Percentiles rank a stretch among this genome's conserved stretches.
Conservation (phyloP, 2,329 filamentous ascomycete species). For the Botrytis byssoidea region DNA sequence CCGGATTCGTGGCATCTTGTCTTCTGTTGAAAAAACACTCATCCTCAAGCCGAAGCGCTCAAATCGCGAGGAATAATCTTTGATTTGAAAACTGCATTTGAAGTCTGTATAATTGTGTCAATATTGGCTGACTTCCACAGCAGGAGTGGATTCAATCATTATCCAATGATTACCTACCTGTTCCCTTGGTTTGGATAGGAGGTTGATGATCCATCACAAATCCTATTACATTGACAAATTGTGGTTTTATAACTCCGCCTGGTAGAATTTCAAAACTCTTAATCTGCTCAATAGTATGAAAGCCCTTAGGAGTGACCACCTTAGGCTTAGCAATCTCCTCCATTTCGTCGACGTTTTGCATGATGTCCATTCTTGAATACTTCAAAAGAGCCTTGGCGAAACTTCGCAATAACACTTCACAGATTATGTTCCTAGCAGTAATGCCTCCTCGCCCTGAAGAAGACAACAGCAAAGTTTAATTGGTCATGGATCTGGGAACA, state of each 20-base stretch:
- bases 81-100: constrained; percentile 60
- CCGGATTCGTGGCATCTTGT: constrained; percentile 49
- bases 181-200: constrained; percentile 50
- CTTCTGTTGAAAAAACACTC: constrained; percentile 57
- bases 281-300: constrained; percentile 44
- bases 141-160: neutral
- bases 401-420: neutral
- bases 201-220: constrained; percentile 64
- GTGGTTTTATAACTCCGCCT: neutral
- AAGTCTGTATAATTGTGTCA: constrained; percentile 46
- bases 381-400: neutral
- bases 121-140: neutral
- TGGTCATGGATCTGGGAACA: neutral
- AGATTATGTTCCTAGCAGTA: too few species aligned
- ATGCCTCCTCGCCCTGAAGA: neutral
- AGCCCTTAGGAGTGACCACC: constrained; percentile 42
- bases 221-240: constrained; percentile 62
- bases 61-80: constrained; percentile 52
- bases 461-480: neutral
- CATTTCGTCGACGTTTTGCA: neutral
- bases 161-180: constrained; percentile 45
- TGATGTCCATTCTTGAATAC: neutral
- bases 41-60: constrained; percentile 46
- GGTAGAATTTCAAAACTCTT: constrained; percentile 33
- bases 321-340: neutral